Conservation (phyloP, 2,329 filamentous ascomycete genomes). For the Monilinia polystroma region DNA sequence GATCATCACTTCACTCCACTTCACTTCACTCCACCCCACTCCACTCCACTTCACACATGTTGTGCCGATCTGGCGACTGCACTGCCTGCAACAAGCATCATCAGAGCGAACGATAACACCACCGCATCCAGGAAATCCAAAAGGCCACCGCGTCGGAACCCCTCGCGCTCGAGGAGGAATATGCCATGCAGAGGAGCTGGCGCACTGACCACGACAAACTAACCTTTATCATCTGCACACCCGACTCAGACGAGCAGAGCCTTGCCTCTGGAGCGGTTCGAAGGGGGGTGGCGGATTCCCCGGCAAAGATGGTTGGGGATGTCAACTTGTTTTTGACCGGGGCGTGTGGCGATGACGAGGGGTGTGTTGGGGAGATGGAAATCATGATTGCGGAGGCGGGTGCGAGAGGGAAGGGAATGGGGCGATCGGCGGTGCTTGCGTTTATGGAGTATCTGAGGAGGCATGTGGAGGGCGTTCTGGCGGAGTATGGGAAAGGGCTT, state of each 20-base stretch:
- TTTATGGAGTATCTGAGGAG: slow-evolving; percentile 68
- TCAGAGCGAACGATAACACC: neutral
- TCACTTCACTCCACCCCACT: too few relatives aligned
- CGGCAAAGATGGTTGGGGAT: slow-evolving; percentile 66
- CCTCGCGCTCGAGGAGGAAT: slow-evolving; percentile 76
- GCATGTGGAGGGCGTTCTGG: slow-evolving; percentile 54
- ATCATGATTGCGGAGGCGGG: slow-evolving; percentile 73
- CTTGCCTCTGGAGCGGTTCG: neutral
- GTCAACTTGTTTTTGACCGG: slow-evolving; percentile 75
- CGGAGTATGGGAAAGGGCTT: slow-evolving; percentile 48
- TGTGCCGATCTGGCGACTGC: too few relatives aligned
- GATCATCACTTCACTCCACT: too few relatives aligned
- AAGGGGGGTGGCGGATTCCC: slow-evolving; percentile 47
- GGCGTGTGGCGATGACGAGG: slow-evolving; percentile 46
- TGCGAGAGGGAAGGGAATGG: slow-evolving; percentile 62
- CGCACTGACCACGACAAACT: slow-evolving; percentile 78
- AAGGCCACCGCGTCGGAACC: slow-evolving; percentile 85
- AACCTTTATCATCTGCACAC: slow-evolving; percentile 78
- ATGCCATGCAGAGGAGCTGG: slow-evolving; percentile 89
- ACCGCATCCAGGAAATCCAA: slow-evolving; percentile 62
- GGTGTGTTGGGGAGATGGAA: slow-evolving; percentile 69
- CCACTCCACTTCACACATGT: too few relatives aligned
- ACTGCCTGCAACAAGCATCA: too few relatives aligned
- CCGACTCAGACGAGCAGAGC: fast-evolving
- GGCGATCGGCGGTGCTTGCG: slow-evolving; percentile 60